phyloP scores from a whole-genome alignment of 2,329 filamentous ascomycete genomes.

The Sclerotinia spermophila region DNA sequence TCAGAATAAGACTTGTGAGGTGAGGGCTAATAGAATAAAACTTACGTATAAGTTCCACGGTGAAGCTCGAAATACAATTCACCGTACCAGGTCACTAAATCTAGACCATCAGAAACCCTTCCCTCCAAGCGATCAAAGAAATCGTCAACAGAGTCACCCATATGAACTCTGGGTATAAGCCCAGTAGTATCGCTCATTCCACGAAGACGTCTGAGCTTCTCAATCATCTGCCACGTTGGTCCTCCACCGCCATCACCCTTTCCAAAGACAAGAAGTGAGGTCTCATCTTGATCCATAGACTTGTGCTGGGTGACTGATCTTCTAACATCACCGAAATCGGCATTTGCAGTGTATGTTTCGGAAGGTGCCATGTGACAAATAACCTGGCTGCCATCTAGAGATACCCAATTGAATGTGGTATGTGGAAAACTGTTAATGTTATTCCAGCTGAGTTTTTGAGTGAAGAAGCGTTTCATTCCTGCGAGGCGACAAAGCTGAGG shows the following conservation, averaged over 20 bases:
- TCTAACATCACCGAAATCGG: slow-evolving; percentile 90
- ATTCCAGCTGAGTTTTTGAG: slow-evolving; percentile 99
- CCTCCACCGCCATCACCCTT: slow-evolving; percentile 96
- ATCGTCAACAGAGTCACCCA: slow-evolving; percentile 87
- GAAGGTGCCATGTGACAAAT: slow-evolving; percentile 96
- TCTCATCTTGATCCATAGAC: slow-evolving; percentile 88
- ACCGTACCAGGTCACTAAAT: slow-evolving; percentile 94
- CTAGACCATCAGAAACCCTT: slow-evolving; percentile 57
- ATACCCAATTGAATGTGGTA: slow-evolving; percentile 98
- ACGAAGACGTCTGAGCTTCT: slow-evolving; percentile 89
- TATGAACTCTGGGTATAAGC: slow-evolving; percentile 77
- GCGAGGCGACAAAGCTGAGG: slow-evolving; percentile 89
- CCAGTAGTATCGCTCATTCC: slow-evolving; percentile 87
- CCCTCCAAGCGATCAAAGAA: slow-evolving; percentile 85
- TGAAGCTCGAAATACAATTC: slow-evolving; percentile 98
- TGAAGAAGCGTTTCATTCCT: slow-evolving; percentile 96
- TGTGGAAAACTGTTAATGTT: slow-evolving; percentile 99
- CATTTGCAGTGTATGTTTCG: slow-evolving; percentile 92
- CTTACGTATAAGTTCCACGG: slow-evolving; percentile 81
- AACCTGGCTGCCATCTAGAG: slow-evolving; percentile 91
- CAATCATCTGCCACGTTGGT: slow-evolving; percentile 87
- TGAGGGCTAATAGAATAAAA: not conserved
- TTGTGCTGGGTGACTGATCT: slow-evolving; percentile 91
- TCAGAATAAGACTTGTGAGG: not conserved
- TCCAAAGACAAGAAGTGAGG: slow-evolving; percentile 87